Percentiles rank a stretch among this genome's conserved stretches.
phyloP scores from a whole-genome alignment of 2,329 filamentous ascomycete species.

The Fusarium begoniae region DNA sequence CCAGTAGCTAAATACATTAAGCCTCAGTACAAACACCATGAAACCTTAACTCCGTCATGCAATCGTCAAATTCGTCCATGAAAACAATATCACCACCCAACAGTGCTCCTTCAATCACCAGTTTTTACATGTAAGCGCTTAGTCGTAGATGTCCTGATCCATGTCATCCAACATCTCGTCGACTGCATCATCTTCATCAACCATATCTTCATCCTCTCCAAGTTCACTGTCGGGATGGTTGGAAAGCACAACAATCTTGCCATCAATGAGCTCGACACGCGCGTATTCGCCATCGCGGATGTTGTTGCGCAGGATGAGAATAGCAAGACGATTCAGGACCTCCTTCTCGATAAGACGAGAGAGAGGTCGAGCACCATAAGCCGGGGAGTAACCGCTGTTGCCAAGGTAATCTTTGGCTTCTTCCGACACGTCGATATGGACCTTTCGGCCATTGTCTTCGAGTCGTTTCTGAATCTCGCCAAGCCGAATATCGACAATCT shows the following conservation, averaged over 20 bases:
- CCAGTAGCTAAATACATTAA: slow-evolving; percentile 22
- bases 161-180: slow-evolving; percentile 73
- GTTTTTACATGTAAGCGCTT: slow-evolving; percentile 20
- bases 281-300: slow-evolving; percentile 89
- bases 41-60: slow-evolving; percentile 25
- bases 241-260: slow-evolving; percentile 80
- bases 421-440: slow-evolving; percentile 81
- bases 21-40: background rate
- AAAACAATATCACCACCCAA: slow-evolving; percentile 8
- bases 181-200: slow-evolving; percentile 76
- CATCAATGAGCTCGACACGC: slow-evolving; percentile 79
- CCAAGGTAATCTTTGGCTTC: slow-evolving; percentile 95
- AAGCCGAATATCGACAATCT: slow-evolving; percentile 92
- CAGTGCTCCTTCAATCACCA: background rate
- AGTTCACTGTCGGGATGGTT: slow-evolving; percentile 76
- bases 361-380: slow-evolving; percentile 91
- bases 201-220: slow-evolving; percentile 75
- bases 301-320: slow-evolving; percentile 86
- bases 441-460: slow-evolving; percentile 83
- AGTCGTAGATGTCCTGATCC: slow-evolving; percentile 66
- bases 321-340: slow-evolving; percentile 90
- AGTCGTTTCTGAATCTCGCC: slow-evolving; percentile 91
- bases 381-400: slow-evolving; percentile 90
- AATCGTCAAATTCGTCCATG: slow-evolving; percentile 25
- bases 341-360: slow-evolving; percentile 95